Evolutionary conservation across 2,329 filamentous ascomycete genomes (phyloP).

Genomic region (Pseudonectria foliicola): DNA sequence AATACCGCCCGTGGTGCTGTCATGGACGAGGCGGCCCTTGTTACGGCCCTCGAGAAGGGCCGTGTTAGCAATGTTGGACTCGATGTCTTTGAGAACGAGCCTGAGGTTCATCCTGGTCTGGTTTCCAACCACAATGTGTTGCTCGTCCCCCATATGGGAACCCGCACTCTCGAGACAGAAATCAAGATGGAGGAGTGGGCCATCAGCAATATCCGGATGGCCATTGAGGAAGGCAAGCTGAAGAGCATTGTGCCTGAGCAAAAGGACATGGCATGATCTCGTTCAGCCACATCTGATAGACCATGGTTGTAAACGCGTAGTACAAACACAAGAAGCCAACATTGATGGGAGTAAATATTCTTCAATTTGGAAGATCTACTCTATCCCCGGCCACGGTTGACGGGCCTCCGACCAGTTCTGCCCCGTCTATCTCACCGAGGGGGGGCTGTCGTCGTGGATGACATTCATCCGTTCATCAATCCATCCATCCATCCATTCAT

Average conservation of each 20-base stretch:
- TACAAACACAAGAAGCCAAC: background rate
- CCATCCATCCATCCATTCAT: slow-evolving; percentile 21
- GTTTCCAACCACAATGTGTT: slow-evolving; percentile 64
- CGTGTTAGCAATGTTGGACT: slow-evolving; percentile 65
- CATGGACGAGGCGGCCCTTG: slow-evolving; percentile 74
- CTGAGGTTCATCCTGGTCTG: slow-evolving; percentile 65
- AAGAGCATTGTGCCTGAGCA: slow-evolving; percentile 70
- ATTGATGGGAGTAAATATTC: slow-evolving; percentile 7
- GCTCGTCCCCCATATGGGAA: slow-evolving; percentile 80
- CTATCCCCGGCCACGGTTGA: slow-evolving; percentile 36
- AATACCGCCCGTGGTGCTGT: slow-evolving; percentile 80
- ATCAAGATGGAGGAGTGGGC: slow-evolving; percentile 68
- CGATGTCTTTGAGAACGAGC: slow-evolving; percentile 80
- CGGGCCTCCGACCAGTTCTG: slow-evolving; percentile 25
- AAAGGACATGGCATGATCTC: slow-evolving; percentile 22
- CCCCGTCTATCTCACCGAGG: slow-evolving; percentile 16
- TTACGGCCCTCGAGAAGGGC: slow-evolving; percentile 62
- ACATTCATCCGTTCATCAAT: slow-evolving; percentile 15
- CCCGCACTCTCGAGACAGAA: slow-evolving; percentile 63
- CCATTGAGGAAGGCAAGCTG: slow-evolving; percentile 54
- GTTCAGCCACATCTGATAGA: no score
- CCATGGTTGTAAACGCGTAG: no score
- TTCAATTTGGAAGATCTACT: slow-evolving; percentile 19
- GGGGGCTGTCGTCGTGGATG: slow-evolving; percentile 12
- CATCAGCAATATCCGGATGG: slow-evolving; percentile 61